Conservation (phyloP, 345 rosid genomes). For the Mercurialis annua region DNA sequence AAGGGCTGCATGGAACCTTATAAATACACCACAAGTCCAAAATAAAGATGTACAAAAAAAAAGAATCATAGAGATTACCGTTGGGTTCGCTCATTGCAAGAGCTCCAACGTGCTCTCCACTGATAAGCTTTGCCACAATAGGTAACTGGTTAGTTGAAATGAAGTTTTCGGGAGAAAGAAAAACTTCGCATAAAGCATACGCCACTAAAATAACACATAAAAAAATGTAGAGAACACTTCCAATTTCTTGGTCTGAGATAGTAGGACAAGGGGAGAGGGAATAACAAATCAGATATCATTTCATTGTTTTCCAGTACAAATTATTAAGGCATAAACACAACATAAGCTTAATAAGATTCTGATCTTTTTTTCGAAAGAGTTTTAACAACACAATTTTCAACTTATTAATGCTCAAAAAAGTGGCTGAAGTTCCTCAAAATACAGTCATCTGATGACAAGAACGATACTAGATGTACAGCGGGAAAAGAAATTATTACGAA, state of each 20-base stretch:
- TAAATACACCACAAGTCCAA: background rate
- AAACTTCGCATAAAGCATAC: background rate
- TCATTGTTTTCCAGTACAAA: background rate
- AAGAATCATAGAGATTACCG: constrained; percentile 43
- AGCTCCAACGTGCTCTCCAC: constrained; percentile 96
- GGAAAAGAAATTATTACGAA: background rate
- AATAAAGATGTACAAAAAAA: background rate
- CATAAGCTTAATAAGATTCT: background rate
- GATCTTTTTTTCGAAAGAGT: constrained; percentile 3
- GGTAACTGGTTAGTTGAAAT: constrained; percentile 18
- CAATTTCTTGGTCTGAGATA: background rate
- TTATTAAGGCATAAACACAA: background rate
- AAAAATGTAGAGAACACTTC: background rate
- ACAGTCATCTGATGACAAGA: background rate
- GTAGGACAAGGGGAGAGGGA: background rate
- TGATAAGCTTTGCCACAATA: constrained; percentile 68
- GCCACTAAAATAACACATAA: background rate
- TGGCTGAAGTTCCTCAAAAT: background rate
- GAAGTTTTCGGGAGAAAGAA: background rate
- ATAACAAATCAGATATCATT: background rate
- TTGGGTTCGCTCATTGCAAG: constrained; percentile 99
- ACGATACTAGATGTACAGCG: background rate
- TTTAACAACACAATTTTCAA: no score
- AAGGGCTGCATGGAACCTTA: background rate
- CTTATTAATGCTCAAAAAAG: background rate